Conservation (phyloP, 352 stramenopile species). For the Phytophthora fragariae region DNA sequence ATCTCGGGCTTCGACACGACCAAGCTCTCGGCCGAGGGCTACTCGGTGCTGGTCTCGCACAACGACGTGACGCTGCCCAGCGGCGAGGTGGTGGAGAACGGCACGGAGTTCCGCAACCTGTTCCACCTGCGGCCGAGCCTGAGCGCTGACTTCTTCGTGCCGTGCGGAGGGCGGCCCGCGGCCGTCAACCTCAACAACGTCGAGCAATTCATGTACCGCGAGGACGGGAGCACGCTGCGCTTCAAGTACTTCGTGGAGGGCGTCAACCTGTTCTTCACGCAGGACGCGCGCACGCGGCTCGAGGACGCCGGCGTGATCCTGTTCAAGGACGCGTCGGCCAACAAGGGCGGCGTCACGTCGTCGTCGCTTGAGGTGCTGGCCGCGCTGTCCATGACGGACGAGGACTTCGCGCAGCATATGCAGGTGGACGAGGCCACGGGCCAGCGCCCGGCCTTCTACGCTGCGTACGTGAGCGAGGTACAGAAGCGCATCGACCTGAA, state of each 20-base stretch:
- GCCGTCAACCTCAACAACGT: conserved; percentile 97
- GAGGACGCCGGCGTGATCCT: conserved; percentile 96
- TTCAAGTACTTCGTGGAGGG: conserved; percentile 97
- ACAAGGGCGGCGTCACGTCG: conserved; percentile 87
- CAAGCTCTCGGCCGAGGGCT: conserved; percentile 74
- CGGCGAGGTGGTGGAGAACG: conserved; percentile 91
- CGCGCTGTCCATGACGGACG: conserved; percentile 74
- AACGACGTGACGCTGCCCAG: conserved; percentile 77
- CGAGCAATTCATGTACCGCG: conserved; percentile 87
- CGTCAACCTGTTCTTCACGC: conserved; percentile 97
- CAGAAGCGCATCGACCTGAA: conserved; percentile 84
- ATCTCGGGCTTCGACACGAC: conserved; percentile 92
- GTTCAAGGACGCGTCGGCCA: conserved; percentile 97
- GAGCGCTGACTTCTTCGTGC: conserved; percentile 97
- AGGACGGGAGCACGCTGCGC: conserved; percentile 81
- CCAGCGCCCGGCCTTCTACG: conserved; percentile 75
- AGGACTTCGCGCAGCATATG: conserved; percentile 87
- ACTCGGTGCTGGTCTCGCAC: conserved; percentile 72
- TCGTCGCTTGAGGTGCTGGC: conserved; percentile 84
- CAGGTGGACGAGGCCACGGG: conserved; percentile 68
- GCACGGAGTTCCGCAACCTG: conserved; percentile 95
- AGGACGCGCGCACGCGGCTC: conserved; percentile 94
- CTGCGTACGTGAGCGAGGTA: conserved; percentile 81
- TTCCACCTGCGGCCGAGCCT: conserved; percentile 96
- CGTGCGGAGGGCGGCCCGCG: conserved; percentile 94